phyloP scores from a whole-genome alignment of 306 rosid species.

The Rubus idaeus region DNA sequence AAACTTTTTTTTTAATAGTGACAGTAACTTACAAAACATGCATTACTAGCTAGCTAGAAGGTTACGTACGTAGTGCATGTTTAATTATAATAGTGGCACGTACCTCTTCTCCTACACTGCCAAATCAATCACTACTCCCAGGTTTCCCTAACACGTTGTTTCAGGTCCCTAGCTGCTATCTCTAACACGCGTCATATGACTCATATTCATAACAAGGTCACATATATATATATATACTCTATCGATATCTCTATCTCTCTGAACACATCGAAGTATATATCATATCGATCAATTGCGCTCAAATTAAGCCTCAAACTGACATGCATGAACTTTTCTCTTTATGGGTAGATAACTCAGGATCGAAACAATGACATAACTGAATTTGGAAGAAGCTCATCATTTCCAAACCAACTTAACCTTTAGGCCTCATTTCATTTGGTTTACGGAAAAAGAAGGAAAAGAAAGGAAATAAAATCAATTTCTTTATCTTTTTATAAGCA shows the following conservation, averaged over 20 bases:
- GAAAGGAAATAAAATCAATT: no score
- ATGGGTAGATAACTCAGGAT: background rate
- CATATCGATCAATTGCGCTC: no score
- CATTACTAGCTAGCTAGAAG: background rate
- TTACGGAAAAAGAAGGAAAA: no score
- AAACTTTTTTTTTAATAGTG: no score
- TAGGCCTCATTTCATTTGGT: background rate
- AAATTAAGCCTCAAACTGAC: no score
- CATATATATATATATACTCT: background rate
- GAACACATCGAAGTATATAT: background rate
- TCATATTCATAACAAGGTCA: background rate
- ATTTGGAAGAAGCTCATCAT: constrained; percentile 3
- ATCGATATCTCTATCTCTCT: no score
- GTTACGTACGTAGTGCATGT: background rate
- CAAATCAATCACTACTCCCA: constrained; percentile 20
- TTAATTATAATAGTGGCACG: background rate
- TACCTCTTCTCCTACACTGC: background rate
- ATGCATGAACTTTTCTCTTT: no score
- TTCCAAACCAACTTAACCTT: background rate
- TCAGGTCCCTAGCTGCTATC: background rate
- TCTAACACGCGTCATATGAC: background rate
- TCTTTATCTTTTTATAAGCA: no score
- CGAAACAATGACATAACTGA: background rate
- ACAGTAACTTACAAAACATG: background rate
- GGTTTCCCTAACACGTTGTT: constrained; percentile 14